These are phyloP conservation scores for Neurospora intermedia DNA, from an alignment of 495 filamentous ascomycete genomes.

Conservation along the genomic window DNA sequence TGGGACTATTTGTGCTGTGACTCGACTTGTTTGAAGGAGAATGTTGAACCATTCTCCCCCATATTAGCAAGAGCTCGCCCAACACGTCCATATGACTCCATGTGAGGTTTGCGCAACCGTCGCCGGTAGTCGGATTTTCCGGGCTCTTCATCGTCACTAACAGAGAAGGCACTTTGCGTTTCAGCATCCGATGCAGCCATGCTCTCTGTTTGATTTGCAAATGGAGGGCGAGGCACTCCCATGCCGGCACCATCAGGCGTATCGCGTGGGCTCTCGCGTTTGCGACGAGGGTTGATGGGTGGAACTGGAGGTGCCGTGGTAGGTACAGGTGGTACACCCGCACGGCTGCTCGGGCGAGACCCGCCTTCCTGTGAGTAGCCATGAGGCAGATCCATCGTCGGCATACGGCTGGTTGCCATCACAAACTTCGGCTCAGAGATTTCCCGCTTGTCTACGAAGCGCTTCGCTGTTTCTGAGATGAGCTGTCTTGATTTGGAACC, in stretches of 20 bases:
- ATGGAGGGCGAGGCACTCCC: slow-evolving; percentile 14
- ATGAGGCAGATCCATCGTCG: slow-evolving; percentile 49
- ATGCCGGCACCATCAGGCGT: slow-evolving; percentile 37
- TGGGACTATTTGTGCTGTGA: slow-evolving; percentile 24
- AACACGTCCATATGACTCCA: slow-evolving; percentile 33
- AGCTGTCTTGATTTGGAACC: slow-evolving; percentile 17
- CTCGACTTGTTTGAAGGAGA: slow-evolving; percentile 18
- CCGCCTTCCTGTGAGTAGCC: slow-evolving; percentile 13
- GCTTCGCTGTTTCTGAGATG: slow-evolving; percentile 42
- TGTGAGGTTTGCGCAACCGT: slow-evolving; percentile 39
- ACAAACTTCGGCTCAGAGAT: slow-evolving; percentile 80
- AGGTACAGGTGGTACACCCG: background rate
- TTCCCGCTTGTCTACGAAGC: slow-evolving; percentile 56
- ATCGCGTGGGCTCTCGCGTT: slow-evolving; percentile 44
- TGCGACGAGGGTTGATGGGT: slow-evolving; percentile 59
- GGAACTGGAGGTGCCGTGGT: slow-evolving; percentile 47
- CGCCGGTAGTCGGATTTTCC: slow-evolving; percentile 25
- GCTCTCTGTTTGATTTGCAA: slow-evolving; percentile 11
- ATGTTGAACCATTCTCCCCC: slow-evolving; percentile 32
- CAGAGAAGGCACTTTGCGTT: slow-evolving; percentile 39
- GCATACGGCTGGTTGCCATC: slow-evolving; percentile 64
- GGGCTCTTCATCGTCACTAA: slow-evolving; percentile 40
- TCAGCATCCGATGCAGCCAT: slow-evolving; percentile 19
- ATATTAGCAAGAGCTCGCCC: slow-evolving; percentile 28
- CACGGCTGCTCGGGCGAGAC: slow-evolving; percentile 29